Evolutionary conservation across 2,329 filamentous ascomycete genomes (phyloP).

Genomic region (Aspergillus udagawae): DNA sequence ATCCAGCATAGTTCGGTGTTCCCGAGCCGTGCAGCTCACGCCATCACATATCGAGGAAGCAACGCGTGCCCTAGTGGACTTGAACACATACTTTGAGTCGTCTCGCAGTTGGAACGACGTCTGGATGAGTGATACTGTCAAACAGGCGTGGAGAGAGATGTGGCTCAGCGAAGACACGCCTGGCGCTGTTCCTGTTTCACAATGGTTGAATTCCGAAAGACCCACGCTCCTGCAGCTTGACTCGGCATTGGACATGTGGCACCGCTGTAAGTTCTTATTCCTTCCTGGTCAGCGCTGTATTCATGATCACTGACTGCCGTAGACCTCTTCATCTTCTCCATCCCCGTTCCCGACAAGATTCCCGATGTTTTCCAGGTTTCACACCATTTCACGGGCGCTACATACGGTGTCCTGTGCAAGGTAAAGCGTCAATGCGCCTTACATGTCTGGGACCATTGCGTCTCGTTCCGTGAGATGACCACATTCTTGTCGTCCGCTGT

Average conservation of each 20-base stretch:
- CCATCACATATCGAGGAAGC: constrained; percentile 43
- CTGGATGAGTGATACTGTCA: constrained; percentile 45
- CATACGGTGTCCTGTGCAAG: constrained; percentile 60
- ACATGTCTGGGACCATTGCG: constrained; percentile 62
- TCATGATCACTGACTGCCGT: neutral
- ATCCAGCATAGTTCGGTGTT: constrained; percentile 47
- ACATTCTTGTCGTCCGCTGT: constrained; percentile 49
- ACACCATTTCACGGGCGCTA: constrained; percentile 58
- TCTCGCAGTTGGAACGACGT: constrained; percentile 48
- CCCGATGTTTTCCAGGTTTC: constrained; percentile 60
- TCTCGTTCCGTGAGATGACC: constrained; percentile 57
- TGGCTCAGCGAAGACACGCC: constrained; percentile 46
- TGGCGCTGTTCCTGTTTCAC: constrained; percentile 30
- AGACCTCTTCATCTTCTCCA: constrained; percentile 53
- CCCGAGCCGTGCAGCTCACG: constrained; percentile 44
- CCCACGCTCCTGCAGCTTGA: constrained; percentile 36
- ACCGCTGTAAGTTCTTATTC: constrained; percentile 20
- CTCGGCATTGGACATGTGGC: constrained; percentile 38
- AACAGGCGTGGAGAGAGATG: constrained; percentile 44
- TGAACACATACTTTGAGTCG: constrained; percentile 49
- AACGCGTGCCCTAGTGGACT: constrained; percentile 46
- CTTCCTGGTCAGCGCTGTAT: neutral
- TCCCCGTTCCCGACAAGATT: constrained; percentile 53
- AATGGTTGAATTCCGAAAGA: constrained; percentile 39
- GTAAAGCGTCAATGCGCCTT: constrained; percentile 57